Evolutionary conservation across 352 stramenopile genomes (phyloP).

Genomic region (Phytophthora palmivora): DNA sequence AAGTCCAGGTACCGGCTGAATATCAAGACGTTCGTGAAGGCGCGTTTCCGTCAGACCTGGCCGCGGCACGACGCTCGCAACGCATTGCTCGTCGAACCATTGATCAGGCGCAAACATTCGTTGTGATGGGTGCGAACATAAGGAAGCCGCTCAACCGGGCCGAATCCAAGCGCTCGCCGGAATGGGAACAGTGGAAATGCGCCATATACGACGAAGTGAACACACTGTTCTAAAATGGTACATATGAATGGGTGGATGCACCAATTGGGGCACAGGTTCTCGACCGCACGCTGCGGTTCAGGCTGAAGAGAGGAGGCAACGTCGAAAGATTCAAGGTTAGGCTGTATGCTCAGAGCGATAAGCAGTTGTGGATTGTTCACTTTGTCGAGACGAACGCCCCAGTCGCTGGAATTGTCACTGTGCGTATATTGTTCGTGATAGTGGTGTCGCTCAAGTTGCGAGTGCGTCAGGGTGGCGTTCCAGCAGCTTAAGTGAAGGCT

Average conservation of each 20-base stretch:
- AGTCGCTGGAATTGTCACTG: not conserved
- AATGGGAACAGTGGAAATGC: conserved; percentile 13
- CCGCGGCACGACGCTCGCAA: not conserved
- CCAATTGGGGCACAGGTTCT: not conserved
- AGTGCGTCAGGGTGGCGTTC: not conserved
- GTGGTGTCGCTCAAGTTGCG: not conserved
- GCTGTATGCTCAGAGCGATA: conserved; percentile 1
- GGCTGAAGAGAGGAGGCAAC: not conserved
- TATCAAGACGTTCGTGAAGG: too few species aligned
- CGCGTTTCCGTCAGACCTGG: not conserved
- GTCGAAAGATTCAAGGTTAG: not conserved
- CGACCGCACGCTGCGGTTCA: conserved; percentile 4
- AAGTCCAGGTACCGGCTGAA: too few species aligned
- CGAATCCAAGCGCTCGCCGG: not conserved
- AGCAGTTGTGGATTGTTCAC: not conserved
- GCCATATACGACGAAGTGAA: not conserved
- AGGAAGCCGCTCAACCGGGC: not conserved
- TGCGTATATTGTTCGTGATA: not conserved
- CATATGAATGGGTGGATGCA: not conserved
- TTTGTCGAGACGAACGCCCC: not conserved
- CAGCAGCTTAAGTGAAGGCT: conserved; percentile 7
- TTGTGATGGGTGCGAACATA: not conserved
- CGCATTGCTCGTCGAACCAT: not conserved
- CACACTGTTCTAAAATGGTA: not conserved
- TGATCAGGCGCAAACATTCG: not conserved